Evolutionary conservation across 257 asterid species (phyloP), one percentile per base, ranked within the genome.

Genomic region (Hygrophila difformis): DNA sequence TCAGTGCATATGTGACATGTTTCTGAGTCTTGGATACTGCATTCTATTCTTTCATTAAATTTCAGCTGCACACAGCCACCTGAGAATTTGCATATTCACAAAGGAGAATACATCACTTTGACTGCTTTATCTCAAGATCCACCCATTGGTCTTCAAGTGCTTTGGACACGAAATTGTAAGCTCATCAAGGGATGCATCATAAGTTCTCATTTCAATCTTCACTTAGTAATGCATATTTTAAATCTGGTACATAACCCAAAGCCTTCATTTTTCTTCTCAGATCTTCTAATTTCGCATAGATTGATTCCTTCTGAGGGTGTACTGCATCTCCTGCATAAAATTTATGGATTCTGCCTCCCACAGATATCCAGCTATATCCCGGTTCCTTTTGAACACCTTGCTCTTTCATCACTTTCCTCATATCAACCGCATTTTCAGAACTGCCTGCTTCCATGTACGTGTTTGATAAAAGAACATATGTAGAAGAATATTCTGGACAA

Each of bases 331-430:
- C 61, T 5, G 79, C 77, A 54, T 62, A 63, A 71, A 74, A 78
- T 36, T 17, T 55, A 45, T 71, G 73, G 3, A 65, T 65, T 64
- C 35, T 40, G 39, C 74, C 72, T 31, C 57, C 24, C 56, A 74
- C 38, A 17, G 54, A 33, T 58, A 74, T 65, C 75, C 79, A 73
- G 52, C 82, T 73, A 36, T 57, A 62, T 15, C 82, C 77, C 1
- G 79, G 65, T 62, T 70, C 72, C 64, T 76, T 76, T 51, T 26
- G 51, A 29, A 76, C 49, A 19, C 81, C 85, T 58, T 58, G 39
- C 49, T 69, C 49, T 53, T 55, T 73, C 81, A 70, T 64, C 59
- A 51, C 45, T 41, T 56, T 71, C 70, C 86, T 67, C 65, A 70
- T 26, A 39, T 53, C 62, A 53, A 56, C 40, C 51, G 78, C 78